Evolutionary conservation across 2,329 filamentous ascomycete species (phyloP), one percentile per base, ranked within the genome.

Genomic region (Lecanicillium sp.): DNA sequence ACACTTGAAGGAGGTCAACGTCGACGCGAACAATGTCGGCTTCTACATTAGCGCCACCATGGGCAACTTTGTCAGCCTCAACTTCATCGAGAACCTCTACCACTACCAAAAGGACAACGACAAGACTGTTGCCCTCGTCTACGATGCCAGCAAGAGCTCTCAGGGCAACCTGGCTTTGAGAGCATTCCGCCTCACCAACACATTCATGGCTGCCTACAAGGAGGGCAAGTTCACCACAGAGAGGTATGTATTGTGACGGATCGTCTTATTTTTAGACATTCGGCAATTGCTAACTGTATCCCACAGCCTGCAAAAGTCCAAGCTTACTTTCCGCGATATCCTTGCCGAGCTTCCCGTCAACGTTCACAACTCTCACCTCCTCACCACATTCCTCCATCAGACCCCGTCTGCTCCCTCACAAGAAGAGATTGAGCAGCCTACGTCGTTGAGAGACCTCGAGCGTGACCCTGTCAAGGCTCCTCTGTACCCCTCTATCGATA

Each of bases 41-140:
- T 98, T 89, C 89, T 98, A 98, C 70, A 95, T 88, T 43, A 95
- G 88, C 69, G 87, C 89, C 47, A 95, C 88, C 63, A 94, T 98
- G 85, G 92, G 92, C 64, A 96, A 95, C 73, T 96, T 96, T 54
- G 75, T 96, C 72, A 95, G 89, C 71, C 64, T 84, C 58, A 85
- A 83, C 71, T 89, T 95, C 59, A 85, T 98, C 64, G 92, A 98
- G 75, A 98, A 96, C 71, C 89, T 95, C 65, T 88, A 80, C 67
- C 85, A 89, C 70, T 96, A 95, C 72, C 92, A 98, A 72, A 92
- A 86, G 64, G 86, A 94, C 53, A 94, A 95, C 61, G 86, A 92
- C 65, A 74, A 77, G 62, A 88, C 85, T 6, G 79, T 95, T 32
- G 87, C 87, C 34, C 73, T 98, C 40, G 86, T 98, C 28, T 89